phyloP scores from a whole-genome alignment of 768 basidiomycete species.

The Lanmaoa pseudosensibilis region DNA sequence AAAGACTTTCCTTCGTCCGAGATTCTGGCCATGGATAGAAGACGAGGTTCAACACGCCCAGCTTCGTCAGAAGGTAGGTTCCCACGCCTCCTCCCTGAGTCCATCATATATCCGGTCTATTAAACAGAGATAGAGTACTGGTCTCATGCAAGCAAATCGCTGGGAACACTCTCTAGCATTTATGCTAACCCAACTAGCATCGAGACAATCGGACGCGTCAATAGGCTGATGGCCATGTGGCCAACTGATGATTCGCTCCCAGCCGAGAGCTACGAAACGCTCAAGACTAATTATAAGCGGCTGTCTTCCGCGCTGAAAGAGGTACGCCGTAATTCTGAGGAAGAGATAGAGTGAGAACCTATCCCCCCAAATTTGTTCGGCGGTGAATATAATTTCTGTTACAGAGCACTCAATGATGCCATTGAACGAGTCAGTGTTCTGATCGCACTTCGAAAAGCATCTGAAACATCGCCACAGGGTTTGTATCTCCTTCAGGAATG shows the following conservation, averaged over 20 bases:
- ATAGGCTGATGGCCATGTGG: conserved; percentile 70
- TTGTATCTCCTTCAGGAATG: conserved; percentile 2
- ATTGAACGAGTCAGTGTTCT: conserved; percentile 69
- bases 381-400: conserved; percentile 8
- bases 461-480: conserved; percentile 63
- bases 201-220: conserved; percentile 71
- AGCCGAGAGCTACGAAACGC: conserved; percentile 62
- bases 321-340: conserved; percentile 55
- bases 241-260: conserved; percentile 68
- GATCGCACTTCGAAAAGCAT: conserved; percentile 70
- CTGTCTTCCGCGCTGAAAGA: conserved; percentile 61
- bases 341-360: conserved; percentile 59
- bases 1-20: background rate
- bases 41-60: conserved; percentile 62
- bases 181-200: conserved; percentile 48
- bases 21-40: conserved; percentile 56
- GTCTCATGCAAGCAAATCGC: conserved; percentile 63
- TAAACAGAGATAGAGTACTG: conserved; percentile 71
- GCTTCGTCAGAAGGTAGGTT: conserved; percentile 74
- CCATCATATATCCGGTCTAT: conserved; percentile 6
- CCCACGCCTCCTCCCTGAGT: conserved; percentile 19
- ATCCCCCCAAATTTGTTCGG: background rate
- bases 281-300: conserved; percentile 64
- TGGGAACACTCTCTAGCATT: conserved; percentile 54
- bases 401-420: conserved; percentile 69